Base-by-base conservation (phyloP, 2,329 filamentous ascomycete species). In the Magnaporthales sp. region DNA sequence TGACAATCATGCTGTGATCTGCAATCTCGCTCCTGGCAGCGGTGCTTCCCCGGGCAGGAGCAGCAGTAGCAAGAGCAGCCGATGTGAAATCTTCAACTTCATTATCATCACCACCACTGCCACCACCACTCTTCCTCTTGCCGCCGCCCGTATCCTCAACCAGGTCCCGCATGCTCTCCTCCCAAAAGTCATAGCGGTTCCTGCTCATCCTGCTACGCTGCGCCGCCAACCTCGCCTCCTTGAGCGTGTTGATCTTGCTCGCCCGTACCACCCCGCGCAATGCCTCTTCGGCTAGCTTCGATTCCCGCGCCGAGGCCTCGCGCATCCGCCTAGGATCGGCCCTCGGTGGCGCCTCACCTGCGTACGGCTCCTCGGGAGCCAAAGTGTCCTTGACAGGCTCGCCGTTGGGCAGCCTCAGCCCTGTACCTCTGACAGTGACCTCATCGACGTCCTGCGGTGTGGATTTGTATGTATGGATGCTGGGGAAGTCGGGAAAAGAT, bases 1-100 rank as follows among this genome's bases (percentile, higher is more conserved):
- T 87, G 38, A 89, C 86, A 74, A 89, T 86, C 79, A 88, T 87
- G 72, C 85, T 88, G 70, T 86, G 82, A 67, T 89, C 86, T 2
- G 85, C 84, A 71, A 84, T 85, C 70, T 88, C 85, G 22, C 72
- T 68, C 69, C 75, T 69, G 68, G 72, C 69, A 67, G 75, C 68
- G 66, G 77, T 71, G 65, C 74, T 71, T 54, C 71, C 67, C 66
- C 76, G 72, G 68, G 66, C 63, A 70, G 72, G 38, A 46, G 38
- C 38, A 46, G 38, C 38, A 31, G 9, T 9, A 31, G 19, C n/a
- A n/a, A 38, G 32, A 38, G 19, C 32, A 46, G 38, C 19, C 19
- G 19, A 46, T 46, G 38, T 7, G 19, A n/a, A 46, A 46, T 19
- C 38, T 19, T 46, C 38, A 46, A 13, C 38, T 70, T 71, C 8